These are phyloP conservation scores for Magnusiomyces suaveolens DNA, from an alignment of 1,139 yeast species.

Conservation along the genomic window DNA sequence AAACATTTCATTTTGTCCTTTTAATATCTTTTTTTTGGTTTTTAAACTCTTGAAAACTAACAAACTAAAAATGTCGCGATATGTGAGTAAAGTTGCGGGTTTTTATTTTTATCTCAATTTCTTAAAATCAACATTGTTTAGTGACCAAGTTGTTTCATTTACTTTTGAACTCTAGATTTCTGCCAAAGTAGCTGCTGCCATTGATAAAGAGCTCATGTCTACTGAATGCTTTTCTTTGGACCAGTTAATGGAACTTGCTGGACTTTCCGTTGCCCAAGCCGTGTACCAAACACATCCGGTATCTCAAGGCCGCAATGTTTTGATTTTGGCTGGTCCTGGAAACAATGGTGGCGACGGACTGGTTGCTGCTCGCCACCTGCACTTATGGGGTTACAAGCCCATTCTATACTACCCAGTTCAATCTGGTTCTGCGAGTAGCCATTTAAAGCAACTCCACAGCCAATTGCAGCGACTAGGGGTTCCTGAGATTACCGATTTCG, in stretches of 20 bases:
- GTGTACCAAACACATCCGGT: slow-evolving; percentile 53
- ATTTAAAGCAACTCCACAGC: slow-evolving; percentile 37
- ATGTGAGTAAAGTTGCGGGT: neutral
- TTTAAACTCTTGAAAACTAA: too few species aligned
- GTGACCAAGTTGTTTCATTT: neutral
- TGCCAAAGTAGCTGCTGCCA: slow-evolving; percentile 48
- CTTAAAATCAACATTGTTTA: neutral
- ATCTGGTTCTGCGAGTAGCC: slow-evolving; percentile 26
- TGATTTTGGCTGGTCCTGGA: slow-evolving; percentile 87
- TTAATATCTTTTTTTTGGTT: too few species aligned
- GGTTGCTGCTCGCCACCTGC: slow-evolving; percentile 87
- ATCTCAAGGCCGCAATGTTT: slow-evolving; percentile 35
- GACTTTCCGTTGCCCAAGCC: slow-evolving; percentile 87
- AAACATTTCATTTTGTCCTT: too few species aligned
- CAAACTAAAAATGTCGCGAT: neutral
- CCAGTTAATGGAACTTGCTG: slow-evolving; percentile 95
- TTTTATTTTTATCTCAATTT: too few species aligned
- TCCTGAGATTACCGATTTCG: slow-evolving; percentile 29
- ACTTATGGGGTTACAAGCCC: slow-evolving; percentile 70
- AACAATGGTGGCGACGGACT: slow-evolving; percentile 95
- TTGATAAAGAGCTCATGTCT: slow-evolving; percentile 84
- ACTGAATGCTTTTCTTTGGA: slow-evolving; percentile 74
- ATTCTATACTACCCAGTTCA: slow-evolving; percentile 41
- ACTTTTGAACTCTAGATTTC: slow-evolving; percentile 8
- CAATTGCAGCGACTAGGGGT: slow-evolving; percentile 55